These are phyloP conservation scores for Nicotiana benthamiana DNA, from an alignment of 257 asterid species.

Conservation along the genomic window DNA sequence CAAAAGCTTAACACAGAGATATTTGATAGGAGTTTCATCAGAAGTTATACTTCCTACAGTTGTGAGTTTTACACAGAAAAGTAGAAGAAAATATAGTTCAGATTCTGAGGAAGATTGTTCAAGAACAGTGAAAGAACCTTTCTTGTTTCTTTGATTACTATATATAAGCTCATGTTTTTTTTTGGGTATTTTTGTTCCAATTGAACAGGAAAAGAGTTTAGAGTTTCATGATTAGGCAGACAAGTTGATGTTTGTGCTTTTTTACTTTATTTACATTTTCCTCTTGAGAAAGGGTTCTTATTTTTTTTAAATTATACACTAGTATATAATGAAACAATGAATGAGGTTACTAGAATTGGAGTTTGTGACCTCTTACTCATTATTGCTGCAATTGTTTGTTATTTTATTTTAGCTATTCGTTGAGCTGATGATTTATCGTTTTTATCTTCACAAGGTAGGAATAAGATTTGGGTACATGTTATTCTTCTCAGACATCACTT, in stretches of 20 bases:
- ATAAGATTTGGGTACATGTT: no score
- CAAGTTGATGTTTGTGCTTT: background rate
- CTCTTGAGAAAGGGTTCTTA: no score
- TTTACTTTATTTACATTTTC: background rate
- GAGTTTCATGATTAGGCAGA: background rate
- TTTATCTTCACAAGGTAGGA: no score
- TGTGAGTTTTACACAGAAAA: constrained; percentile 4
- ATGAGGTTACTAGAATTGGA: no score
- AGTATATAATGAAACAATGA: no score
- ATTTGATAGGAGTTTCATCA: constrained; percentile 25
- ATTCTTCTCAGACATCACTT: rapidly evolving
- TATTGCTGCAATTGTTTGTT: no score
- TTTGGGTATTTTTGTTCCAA: background rate
- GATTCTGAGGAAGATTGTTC: background rate
- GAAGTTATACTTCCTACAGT: constrained; percentile 17
- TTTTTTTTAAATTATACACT: no score
- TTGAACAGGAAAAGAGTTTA: background rate
- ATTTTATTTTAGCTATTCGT: no score
- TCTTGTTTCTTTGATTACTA: constrained; percentile 22
- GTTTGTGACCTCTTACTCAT: no score
- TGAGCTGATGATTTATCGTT: no score
- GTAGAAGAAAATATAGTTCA: background rate
- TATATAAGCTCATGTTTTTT: background rate
- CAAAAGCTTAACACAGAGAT: constrained; percentile 20
- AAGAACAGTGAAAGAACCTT: constrained; percentile 19